Evolutionary conservation across 805 yeast genomes (phyloP), one percentile per base, ranked within the genome.

Genomic region (Candida ortonii): DNA sequence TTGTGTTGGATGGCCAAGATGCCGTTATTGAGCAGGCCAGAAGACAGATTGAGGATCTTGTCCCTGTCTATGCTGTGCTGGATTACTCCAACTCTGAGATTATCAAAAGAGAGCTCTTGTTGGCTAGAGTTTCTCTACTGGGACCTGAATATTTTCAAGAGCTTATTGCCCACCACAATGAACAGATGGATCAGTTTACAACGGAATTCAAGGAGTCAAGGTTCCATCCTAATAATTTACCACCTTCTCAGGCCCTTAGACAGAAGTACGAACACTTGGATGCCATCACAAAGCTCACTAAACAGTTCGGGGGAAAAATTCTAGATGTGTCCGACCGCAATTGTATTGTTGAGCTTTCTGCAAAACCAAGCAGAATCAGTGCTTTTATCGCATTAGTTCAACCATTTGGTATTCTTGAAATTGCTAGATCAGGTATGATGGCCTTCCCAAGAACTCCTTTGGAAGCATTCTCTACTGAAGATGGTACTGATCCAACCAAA

Each of bases 141-240:
- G 98, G 98, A 25, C 95, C 97, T n/a, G 98, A 93, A 67, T 93
- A 89, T 69, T 93, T 93, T 67, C 94, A 89, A 61, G 97, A 90
- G 53, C 73, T 93, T 49, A 76, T 90, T 49, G 85, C 89, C 27
- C 90, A 87, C 48, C 97, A 90, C 63, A 72, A 75, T 45, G 65
- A 69, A 42, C 64, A 62, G 41, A 60, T 57, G 30, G 70, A 63
- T 30, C 65, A 65, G 23, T 67, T 70, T 4, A 71, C 70, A 44
- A 62, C 69, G 44, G 53, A 60, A 31, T 71, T 36, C 14, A 40
- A 41, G 25, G 71, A 68, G 17, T 63, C 71, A 21, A 68, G 68
- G 49, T 86, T 63, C 68, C 97, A 90, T 63, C 97, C 97, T 44
- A 80, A 79, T 57, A 87, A 88, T 66, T 70, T 90, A 59, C 80